Evolutionary conservation across 352 stramenopile genomes (phyloP).

Genomic region (Phytophthora sojae): DNA sequence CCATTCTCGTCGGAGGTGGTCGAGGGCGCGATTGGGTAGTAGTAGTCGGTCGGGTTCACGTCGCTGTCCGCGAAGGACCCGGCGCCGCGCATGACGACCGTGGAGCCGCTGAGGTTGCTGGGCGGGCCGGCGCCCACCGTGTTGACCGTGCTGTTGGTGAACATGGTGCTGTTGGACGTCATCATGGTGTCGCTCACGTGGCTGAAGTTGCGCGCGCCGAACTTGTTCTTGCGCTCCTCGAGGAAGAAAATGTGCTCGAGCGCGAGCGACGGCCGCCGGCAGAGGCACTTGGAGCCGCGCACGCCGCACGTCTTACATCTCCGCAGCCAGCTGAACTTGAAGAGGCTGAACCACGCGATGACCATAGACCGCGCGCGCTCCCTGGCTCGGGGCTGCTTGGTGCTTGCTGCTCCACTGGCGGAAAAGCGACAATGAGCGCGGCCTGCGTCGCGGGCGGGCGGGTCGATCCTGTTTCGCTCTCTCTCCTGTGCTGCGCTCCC

Average conservation of each 20-base stretch:
- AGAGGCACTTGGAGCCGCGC: slow-evolving; percentile 75
- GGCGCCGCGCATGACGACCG: slow-evolving; percentile 45
- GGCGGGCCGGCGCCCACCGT: slow-evolving; percentile 6
- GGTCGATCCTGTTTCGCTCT: slow-evolving; percentile 13
- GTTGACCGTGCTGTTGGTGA: slow-evolving; percentile 33
- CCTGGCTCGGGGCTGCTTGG: not conserved
- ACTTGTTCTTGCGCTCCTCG: slow-evolving; percentile 86
- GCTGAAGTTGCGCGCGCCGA: slow-evolving; percentile 77
- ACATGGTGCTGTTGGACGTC: slow-evolving; percentile 48
- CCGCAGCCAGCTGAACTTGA: slow-evolving; percentile 77
- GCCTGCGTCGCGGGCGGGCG: not conserved
- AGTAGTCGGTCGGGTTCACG: slow-evolving; percentile 42
- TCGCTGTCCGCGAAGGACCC: slow-evolving; percentile 48
- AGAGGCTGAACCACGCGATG: slow-evolving; percentile 65
- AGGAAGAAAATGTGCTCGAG: slow-evolving; percentile 87
- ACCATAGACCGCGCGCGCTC: slow-evolving; percentile 47
- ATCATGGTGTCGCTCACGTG: slow-evolving; percentile 81
- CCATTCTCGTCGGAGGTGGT: slow-evolving; percentile 17
- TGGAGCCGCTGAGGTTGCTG: slow-evolving; percentile 36
- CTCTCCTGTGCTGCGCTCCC: not conserved
- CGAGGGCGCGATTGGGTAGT: slow-evolving; percentile 13
- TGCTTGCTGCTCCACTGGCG: slow-evolving; percentile 1
- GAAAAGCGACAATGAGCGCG: slow-evolving; percentile 31
- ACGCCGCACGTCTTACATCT: slow-evolving; percentile 68
- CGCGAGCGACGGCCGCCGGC: slow-evolving; percentile 68